Evolutionary conservation across 371 early-diverging fungal species (phyloP).

Genomic region (Dichotomocladium elegans): DNA sequence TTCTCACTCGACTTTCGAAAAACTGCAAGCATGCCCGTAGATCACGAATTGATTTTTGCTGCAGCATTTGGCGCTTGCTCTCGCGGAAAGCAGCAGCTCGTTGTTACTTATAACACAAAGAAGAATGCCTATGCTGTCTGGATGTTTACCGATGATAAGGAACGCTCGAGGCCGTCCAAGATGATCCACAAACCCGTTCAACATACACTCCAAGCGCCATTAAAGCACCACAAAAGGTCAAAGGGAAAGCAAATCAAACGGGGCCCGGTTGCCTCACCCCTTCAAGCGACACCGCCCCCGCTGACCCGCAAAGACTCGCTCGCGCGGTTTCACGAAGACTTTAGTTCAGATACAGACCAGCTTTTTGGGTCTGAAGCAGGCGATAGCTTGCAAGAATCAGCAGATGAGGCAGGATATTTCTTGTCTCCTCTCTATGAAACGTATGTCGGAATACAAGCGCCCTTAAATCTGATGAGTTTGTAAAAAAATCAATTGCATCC

Average conservation of each 20-base stretch:
- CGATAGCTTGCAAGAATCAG: constrained; percentile 6
- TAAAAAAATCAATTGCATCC: too few relatives aligned
- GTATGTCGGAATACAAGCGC: neutral
- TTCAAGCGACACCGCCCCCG: constrained; percentile 1
- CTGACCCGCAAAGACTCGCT: constrained; percentile 5
- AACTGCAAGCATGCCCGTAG: neutral
- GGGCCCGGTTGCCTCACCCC: neutral
- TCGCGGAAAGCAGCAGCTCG: constrained; percentile 1
- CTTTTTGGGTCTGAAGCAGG: constrained; percentile 11
- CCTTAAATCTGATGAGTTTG: neutral
- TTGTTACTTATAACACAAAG: constrained; percentile 7
- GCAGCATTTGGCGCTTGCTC: neutral
- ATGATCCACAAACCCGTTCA: constrained; percentile 1
- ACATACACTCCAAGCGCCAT: neutral
- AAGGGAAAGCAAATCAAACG: constrained; percentile 2
- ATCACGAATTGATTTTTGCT: constrained; percentile 12
- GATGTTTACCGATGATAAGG: constrained; percentile 4
- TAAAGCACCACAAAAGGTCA: neutral
- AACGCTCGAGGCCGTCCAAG: neutral
- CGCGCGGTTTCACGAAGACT: constrained; percentile 11
- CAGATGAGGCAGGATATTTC: neutral
- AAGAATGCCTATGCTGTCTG: constrained; percentile 7
- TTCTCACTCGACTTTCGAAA: neutral
- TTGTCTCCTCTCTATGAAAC: constrained; percentile 1
- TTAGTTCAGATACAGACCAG: constrained; percentile 9